These are phyloP conservation scores for Apiotrichum akiyoshidainum DNA, from an alignment of 1,284 basidiomycete genomes.

Conservation along the genomic window DNA sequence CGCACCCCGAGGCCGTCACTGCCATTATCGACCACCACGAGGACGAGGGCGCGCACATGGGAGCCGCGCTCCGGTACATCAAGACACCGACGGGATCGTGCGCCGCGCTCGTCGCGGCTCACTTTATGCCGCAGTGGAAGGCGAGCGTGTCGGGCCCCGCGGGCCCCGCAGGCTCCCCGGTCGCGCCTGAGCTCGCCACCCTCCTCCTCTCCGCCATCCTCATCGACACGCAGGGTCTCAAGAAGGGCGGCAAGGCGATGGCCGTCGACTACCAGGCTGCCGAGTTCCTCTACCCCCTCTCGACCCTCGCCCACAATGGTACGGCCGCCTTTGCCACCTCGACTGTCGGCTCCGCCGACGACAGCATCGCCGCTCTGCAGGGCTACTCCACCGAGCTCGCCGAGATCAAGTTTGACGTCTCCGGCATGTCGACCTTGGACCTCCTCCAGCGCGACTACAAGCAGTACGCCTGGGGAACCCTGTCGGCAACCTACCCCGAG, in stretches of 20 bases:
- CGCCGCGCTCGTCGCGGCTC: slow-evolving; percentile 66
- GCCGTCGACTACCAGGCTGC: slow-evolving; percentile 62
- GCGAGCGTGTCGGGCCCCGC: slow-evolving; percentile 26
- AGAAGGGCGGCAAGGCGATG: slow-evolving; percentile 68
- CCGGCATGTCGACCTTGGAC: slow-evolving; percentile 67
- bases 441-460: slow-evolving; percentile 90
- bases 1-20: slow-evolving; percentile 55
- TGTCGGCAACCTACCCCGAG: slow-evolving; percentile 28
- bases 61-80: slow-evolving; percentile 66
- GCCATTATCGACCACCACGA: slow-evolving; percentile 91
- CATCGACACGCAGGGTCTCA: slow-evolving; percentile 78
- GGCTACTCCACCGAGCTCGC: slow-evolving; percentile 58
- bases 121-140: slow-evolving; percentile 53
- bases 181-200: slow-evolving; percentile 61
- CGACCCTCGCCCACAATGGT: slow-evolving; percentile 19
- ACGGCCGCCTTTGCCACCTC: not conserved
- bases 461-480: slow-evolving; percentile 62
- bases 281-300: slow-evolving; percentile 56
- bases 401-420: slow-evolving; percentile 66
- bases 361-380: slow-evolving; percentile 28
- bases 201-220: slow-evolving; percentile 75
- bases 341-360: not conserved
- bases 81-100: slow-evolving; percentile 66
- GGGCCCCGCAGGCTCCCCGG: slow-evolving; percentile 33
- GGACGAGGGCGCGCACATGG: slow-evolving; percentile 67